Evolutionary conservation across 75 land plant species (phyloP).

Genomic region (Cunninghamia lanceolata): DNA sequence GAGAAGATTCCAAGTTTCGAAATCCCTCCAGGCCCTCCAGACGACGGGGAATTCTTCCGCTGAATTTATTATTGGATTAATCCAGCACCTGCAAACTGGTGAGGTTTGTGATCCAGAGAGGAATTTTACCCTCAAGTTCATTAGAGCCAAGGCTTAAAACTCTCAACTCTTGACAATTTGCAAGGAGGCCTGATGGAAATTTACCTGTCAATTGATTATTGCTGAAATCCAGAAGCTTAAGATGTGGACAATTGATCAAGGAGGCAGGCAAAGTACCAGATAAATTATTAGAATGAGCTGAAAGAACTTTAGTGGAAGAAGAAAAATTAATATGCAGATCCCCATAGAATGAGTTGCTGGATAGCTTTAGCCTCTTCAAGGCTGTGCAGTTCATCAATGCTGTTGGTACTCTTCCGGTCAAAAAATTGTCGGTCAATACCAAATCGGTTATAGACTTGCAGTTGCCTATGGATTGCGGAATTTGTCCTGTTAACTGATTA

Average conservation of each 20-base stretch:
- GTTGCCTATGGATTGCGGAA: neutral
- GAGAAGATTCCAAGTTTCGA: conserved; percentile 10
- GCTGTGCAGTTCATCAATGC: no score
- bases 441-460: neutral
- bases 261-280: neutral
- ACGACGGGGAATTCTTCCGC: conserved; percentile 21
- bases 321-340: neutral
- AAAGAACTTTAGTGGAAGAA: neutral
- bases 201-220: conserved; percentile 15
- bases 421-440: no score
- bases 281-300: neutral
- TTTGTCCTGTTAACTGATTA: neutral
- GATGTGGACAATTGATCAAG: neutral
- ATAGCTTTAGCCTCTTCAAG: neutral
- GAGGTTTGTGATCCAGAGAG: conserved; percentile 5
- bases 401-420: no score
- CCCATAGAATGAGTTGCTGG: neutral
- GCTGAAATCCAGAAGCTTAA: conserved; percentile 10
- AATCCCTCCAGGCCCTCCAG: conserved; percentile 12
- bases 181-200: neutral
- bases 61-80: conserved; percentile 20
- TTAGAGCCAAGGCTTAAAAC: conserved; percentile 6
- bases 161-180: neutral
- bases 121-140: conserved; percentile 7
- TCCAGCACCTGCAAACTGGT: conserved; percentile 12